Conservation (phyloP, 2,329 filamentous ascomycete species). For the Neoarthrinium moseri region DNA sequence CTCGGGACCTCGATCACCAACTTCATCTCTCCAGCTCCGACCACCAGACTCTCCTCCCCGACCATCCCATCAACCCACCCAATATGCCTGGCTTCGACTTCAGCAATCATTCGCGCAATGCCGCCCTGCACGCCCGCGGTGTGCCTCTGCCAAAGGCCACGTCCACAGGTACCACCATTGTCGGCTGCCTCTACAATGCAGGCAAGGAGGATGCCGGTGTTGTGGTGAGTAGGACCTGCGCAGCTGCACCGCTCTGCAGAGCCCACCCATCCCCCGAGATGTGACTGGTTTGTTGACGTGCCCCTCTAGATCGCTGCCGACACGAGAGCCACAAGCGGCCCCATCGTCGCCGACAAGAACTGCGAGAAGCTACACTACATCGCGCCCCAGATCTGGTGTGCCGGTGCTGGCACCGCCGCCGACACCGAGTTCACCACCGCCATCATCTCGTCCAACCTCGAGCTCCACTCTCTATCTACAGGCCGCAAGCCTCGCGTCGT, state of each 20-base stretch:
- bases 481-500: slow-evolving; percentile 96
- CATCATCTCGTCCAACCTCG: slow-evolving; percentile 97
- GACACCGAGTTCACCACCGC: slow-evolving; percentile 99
- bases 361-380: slow-evolving; percentile 99
- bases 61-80: slow-evolving; percentile 18
- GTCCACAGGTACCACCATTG: slow-evolving; percentile 97
- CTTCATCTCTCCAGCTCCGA: no score
- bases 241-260: background rate
- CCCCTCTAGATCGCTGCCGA: slow-evolving; percentile 84
- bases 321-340: slow-evolving; percentile 93
- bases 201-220: slow-evolving; percentile 76
- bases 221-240: background rate
- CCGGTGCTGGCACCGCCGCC: slow-evolving; percentile 93
- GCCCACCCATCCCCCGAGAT: background rate
- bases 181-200: slow-evolving; percentile 93
- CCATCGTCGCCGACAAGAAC: slow-evolving; percentile 99
- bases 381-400: slow-evolving; percentile 97
- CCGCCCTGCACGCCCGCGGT: slow-evolving; percentile 88
- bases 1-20: no score
- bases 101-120: slow-evolving; percentile 99
- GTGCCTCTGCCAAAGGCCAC: slow-evolving; percentile 96
- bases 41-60: no score
- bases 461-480: slow-evolving; percentile 94
- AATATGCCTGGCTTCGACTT: slow-evolving; percentile 98
- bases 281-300: background rate